phyloP scores from a whole-genome alignment of 352 stramenopile genomes.

The Pythium vanterpoolii region DNA sequence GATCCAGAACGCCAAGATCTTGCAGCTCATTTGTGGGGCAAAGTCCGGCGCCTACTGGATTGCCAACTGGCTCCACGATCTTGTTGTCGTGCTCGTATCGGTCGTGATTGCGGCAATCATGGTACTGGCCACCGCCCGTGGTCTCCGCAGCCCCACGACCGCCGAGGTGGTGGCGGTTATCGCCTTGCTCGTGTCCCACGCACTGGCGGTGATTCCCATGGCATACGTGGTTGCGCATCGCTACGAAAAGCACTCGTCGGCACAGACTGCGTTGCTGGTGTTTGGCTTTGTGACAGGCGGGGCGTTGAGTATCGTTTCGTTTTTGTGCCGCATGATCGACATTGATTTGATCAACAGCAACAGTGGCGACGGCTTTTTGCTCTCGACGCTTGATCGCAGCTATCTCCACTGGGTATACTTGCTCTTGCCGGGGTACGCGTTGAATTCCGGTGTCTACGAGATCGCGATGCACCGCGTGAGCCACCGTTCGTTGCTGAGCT shows the following conservation, averaged over 20 bases:
- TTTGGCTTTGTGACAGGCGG: slow-evolving; percentile 57
- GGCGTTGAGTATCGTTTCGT: slow-evolving; percentile 73
- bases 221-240: slow-evolving; percentile 56
- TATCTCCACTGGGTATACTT: slow-evolving; percentile 74
- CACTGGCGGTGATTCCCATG: slow-evolving; percentile 51
- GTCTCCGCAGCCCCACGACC: slow-evolving; percentile 34
- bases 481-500: slow-evolving; percentile 41
- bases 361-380: slow-evolving; percentile 23
- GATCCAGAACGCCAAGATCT: slow-evolving; percentile 56
- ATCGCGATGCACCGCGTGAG: slow-evolving; percentile 68
- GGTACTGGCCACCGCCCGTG: slow-evolving; percentile 16
- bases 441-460: slow-evolving; percentile 70
- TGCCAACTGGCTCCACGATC: slow-evolving; percentile 54
- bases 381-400: slow-evolving; percentile 60
- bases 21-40: slow-evolving; percentile 64
- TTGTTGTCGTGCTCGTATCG: slow-evolving; percentile 35
- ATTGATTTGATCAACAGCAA: slow-evolving; percentile 20
- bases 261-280: slow-evolving; percentile 64
- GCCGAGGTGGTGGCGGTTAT: slow-evolving; percentile 41
- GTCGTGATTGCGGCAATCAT: slow-evolving; percentile 29
- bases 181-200: slow-evolving; percentile 39
- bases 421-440: slow-evolving; percentile 62
- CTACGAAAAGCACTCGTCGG: slow-evolving; percentile 54
- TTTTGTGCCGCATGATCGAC: slow-evolving; percentile 67
- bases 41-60: slow-evolving; percentile 55